phyloP scores from a whole-genome alignment of 768 basidiomycete species.

The Kondoa subrosea region DNA sequence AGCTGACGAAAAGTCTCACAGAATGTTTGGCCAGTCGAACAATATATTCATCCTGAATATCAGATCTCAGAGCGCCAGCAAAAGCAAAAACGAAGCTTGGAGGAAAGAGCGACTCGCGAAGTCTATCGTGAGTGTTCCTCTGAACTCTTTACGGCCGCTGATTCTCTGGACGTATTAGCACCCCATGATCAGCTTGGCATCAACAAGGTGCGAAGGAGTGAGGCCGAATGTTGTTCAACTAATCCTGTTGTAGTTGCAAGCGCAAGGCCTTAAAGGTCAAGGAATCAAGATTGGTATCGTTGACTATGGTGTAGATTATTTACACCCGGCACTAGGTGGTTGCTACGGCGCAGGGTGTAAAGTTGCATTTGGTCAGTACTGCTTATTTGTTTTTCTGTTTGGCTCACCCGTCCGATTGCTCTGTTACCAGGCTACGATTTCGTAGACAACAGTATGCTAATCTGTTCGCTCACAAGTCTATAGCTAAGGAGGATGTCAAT shows the following conservation, averaged over 20 bases:
- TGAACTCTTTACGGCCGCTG: background rate
- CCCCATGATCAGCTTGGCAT: constrained; percentile 33
- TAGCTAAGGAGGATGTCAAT: background rate
- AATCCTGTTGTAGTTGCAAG: too few relatives aligned
- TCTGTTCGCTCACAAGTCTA: background rate
- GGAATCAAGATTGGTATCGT: constrained; percentile 49
- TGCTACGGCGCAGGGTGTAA: constrained; percentile 36
- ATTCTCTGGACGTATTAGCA: background rate
- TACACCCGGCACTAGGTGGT: constrained; percentile 36
- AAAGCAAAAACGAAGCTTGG: background rate
- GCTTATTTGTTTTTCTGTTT: background rate
- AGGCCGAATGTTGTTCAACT: too few relatives aligned
- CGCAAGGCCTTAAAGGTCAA: constrained; percentile 45
- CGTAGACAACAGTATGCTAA: background rate
- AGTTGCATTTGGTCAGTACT: constrained; percentile 38
- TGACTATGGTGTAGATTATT: constrained; percentile 8
- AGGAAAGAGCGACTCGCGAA: background rate
- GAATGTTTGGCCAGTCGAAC: constrained; percentile 9
- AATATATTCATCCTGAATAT: background rate
- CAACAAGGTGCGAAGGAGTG: too few relatives aligned
- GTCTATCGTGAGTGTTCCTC: background rate
- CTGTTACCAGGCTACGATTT: constrained; percentile 3
- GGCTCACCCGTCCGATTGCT: too few relatives aligned
- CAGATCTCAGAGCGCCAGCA: background rate
- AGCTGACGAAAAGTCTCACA: background rate